These are phyloP conservation scores for Saturnispora ahearnii DNA, from an alignment of 805 yeast genomes.

Conservation along the genomic window DNA sequence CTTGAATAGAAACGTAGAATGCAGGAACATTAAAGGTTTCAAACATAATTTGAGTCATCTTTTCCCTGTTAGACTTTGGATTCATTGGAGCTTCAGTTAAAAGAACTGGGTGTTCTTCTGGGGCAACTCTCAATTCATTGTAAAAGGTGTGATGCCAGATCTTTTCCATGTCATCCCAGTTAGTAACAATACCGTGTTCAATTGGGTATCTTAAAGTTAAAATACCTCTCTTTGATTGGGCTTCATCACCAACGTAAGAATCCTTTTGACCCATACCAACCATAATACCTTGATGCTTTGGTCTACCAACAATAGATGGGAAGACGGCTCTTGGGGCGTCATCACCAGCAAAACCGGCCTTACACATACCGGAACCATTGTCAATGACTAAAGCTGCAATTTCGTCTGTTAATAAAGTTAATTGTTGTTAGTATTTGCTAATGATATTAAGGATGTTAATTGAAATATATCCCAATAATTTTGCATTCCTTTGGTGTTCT, in stretches of 20 bases:
- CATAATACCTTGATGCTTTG: slow-evolving; percentile 99
- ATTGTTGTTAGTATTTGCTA: slow-evolving; percentile 2
- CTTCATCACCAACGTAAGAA: slow-evolving; percentile 99
- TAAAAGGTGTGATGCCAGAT: slow-evolving; percentile 99
- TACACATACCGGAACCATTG: slow-evolving; percentile 99
- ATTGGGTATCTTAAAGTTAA: slow-evolving; percentile 97
- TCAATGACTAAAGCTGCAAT: slow-evolving; percentile 76
- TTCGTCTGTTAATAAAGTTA: slow-evolving; percentile 29
- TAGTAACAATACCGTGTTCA: slow-evolving; percentile 99
- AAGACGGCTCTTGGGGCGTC: slow-evolving; percentile 99
- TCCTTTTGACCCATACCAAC: slow-evolving; percentile 99
- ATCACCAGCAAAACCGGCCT: slow-evolving; percentile 99
- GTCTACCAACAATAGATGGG: slow-evolving; percentile 99
- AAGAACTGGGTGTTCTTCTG: slow-evolving; percentile 99
- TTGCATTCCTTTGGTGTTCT: not conserved
- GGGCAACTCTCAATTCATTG: slow-evolving; percentile 99
- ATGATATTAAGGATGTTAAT: slow-evolving; percentile 16
- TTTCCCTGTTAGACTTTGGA: slow-evolving; percentile 99
- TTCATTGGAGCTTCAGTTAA: slow-evolving; percentile 99
- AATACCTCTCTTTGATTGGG: slow-evolving; percentile 99
- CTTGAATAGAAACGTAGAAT: slow-evolving; percentile 94
- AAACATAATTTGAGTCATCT: slow-evolving; percentile 98
- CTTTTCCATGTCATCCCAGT: slow-evolving; percentile 99
- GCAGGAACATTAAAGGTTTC: slow-evolving; percentile 99
- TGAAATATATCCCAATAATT: not conserved